These are phyloP conservation scores for Diaporthe caulivora DNA, from an alignment of 2,329 filamentous ascomycete species.

Conservation along the genomic window DNA sequence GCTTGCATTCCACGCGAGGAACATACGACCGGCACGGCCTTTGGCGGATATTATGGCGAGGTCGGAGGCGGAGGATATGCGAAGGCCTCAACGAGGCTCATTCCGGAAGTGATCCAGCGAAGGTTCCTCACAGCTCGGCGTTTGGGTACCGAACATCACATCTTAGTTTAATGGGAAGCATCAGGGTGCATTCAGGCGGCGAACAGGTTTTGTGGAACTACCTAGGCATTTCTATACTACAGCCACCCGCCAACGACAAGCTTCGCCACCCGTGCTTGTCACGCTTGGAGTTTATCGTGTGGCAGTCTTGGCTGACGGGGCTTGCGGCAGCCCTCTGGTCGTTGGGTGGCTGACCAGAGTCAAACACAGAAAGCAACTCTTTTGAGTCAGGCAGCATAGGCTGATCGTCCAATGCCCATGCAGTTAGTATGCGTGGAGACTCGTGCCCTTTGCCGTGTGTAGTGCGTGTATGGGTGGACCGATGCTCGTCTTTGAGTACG, in stretches of 20 bases:
- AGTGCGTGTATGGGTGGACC: neutral
- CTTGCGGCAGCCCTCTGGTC: neutral
- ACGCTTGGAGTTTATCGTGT: neutral
- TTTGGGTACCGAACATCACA: slow-evolving; percentile 29
- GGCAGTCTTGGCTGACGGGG: slow-evolving; percentile 16
- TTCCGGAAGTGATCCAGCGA: neutral
- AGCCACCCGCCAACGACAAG: neutral
- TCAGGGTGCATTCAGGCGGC: slow-evolving; percentile 27
- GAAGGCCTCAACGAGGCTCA: neutral
- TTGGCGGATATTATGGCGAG: neutral
- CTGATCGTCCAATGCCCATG: slow-evolving; percentile 2
- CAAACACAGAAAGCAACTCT: neutral
- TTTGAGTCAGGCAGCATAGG: neutral
- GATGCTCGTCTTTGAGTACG: no score
- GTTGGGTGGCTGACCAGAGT: neutral
- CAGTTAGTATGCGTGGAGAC: neutral
- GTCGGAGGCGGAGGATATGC: neutral
- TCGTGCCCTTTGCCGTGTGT: no score
- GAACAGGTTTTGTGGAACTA: slow-evolving; percentile 14
- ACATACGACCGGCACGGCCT: neutral
- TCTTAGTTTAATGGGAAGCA: slow-evolving; percentile 17
- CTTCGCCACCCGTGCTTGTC: slow-evolving; percentile 11
- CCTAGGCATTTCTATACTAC: slow-evolving; percentile 7
- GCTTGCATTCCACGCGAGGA: neutral
- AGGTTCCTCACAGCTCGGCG: slow-evolving; percentile 27